Evolutionary conservation across 2,329 filamentous ascomycete species (phyloP).

Genomic region (Xylariaceae sp.): DNA sequence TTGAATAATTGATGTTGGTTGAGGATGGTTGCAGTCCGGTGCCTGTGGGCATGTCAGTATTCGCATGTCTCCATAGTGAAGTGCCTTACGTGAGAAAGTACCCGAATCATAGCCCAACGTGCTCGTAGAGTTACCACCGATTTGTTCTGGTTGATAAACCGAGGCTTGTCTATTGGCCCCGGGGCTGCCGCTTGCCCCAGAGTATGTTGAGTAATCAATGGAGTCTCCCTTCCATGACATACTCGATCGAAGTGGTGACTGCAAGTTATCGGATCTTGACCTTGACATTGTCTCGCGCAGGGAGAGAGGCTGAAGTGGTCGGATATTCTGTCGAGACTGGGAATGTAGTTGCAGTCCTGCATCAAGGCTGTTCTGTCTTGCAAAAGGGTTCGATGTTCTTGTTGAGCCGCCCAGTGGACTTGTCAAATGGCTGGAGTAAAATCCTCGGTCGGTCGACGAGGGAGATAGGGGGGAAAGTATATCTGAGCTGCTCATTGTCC

Average conservation of each 20-base stretch:
- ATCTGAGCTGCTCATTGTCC: slow-evolving; percentile 50
- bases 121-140: slow-evolving; percentile 40
- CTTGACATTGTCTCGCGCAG: slow-evolving; percentile 56
- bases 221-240: slow-evolving; percentile 63
- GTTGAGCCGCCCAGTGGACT: slow-evolving; percentile 47
- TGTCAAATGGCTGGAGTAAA: slow-evolving; percentile 48
- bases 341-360: slow-evolving; percentile 44
- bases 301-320: slow-evolving; percentile 57
- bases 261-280: slow-evolving; percentile 55
- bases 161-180: slow-evolving; percentile 46
- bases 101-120: slow-evolving; percentile 49
- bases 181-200: slow-evolving; percentile 45
- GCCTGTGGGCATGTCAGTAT: slow-evolving; percentile 32
- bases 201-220: slow-evolving; percentile 56
- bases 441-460: slow-evolving; percentile 53
- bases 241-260: slow-evolving; percentile 57
- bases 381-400: slow-evolving; percentile 52
- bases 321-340: slow-evolving; percentile 45
- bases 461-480: slow-evolving; percentile 58
- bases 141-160: slow-evolving; percentile 50
- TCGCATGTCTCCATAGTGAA: slow-evolving; percentile 3
- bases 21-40: slow-evolving; percentile 47
- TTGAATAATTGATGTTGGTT: slow-evolving; percentile 49
- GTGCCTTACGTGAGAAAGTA: slow-evolving; percentile 50
- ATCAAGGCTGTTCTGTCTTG: slow-evolving; percentile 47